phyloP scores from a whole-genome alignment of 1,139 yeast species.

The Wickerhamiella infanticola region DNA sequence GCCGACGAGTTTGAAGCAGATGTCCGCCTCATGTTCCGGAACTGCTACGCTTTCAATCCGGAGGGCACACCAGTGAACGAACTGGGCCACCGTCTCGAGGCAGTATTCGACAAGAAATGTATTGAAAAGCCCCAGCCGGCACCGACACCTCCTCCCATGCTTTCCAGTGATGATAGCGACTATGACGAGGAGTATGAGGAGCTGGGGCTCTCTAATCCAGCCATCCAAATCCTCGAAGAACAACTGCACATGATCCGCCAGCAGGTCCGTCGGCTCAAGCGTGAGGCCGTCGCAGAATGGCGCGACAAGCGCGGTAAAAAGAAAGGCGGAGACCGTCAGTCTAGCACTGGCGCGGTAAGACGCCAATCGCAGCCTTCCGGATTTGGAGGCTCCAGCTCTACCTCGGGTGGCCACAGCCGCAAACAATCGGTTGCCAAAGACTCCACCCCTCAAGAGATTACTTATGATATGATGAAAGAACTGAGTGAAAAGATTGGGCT shows the following conservation, averaged over 20 bases:
- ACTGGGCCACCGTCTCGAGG: constrained; percentile 89
- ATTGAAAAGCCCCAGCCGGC: constrained; percentile 71
- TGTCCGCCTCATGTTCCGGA: constrained; percentile 64
- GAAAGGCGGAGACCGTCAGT: constrained; percentile 19
- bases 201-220: constrained; percentile 62
- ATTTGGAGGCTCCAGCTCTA: constrained; percentile 3
- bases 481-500: constrained; percentile 68
- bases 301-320: constrained; percentile 27
- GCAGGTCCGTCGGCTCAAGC: constrained; percentile 70
- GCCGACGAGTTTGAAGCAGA: constrained; percentile 81
- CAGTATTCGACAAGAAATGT: constrained; percentile 80
- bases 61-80: constrained; percentile 88
- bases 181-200: constrained; percentile 56
- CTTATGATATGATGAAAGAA: constrained; percentile 94
- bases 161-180: constrained; percentile 26
- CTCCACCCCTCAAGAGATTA: constrained; percentile 24
- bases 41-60: constrained; percentile 87
- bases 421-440: constrained; percentile 10
- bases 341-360: constrained; percentile 3
- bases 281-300: constrained; percentile 41
- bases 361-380: constrained; percentile 14
- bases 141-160: constrained; percentile 38
- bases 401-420: constrained; percentile 10
- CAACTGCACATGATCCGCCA: constrained; percentile 75
- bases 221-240: constrained; percentile 75